Base-by-base conservation (phyloP, 345 rosid species). In the Cardamine occulta region DNA sequence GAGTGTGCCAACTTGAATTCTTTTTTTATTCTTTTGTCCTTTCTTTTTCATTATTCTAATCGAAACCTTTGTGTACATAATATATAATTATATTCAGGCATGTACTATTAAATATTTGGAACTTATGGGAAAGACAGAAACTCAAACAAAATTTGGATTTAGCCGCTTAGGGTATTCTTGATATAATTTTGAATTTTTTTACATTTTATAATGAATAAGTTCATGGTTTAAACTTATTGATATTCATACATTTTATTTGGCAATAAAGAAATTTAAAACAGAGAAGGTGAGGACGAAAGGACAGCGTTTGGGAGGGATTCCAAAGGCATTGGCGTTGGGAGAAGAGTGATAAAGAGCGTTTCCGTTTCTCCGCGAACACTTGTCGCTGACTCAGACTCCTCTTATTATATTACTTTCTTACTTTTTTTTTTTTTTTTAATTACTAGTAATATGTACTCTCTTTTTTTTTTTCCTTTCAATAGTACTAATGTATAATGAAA, bases 361-460 rank as follows among this genome's bases (percentile, higher is more conserved):
- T 93, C 96, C 92, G 96, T 85, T 88, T 93, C 85, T 93, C 96
- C 97, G 98, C 98, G 79, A 58, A 82, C 83, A 88, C 85, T 80
- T 81, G 78, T 85, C 79, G 69, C 89, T 84, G 79, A 75, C 79
- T 75, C 74, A 75, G 55, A 68, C 74, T 75, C 74, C 15, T 68
- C 48, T 61, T 28, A 14, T 21, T 13, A 29, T 52, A 58, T 49
- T 67, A 67, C 63, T 42, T 75, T 75, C 67, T 13, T 19, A 19
- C 19, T 19, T 35, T 3, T 13, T 4, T 19, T 7, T 42, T 40
- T 26, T 8, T 34, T 15, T 3, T 39, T 42, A 6, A 12, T 39
- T 44, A 44, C 49, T 5, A 44, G 9, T 4, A 23, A 19, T 1
- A 19, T 48, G 51, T 53, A 28, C 32, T 42, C 32, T 63, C 5